A percentile compares a stretch with the other conserved stretches of the same genome.
phyloP scores from a whole-genome alignment of 352 stramenopile genomes.

The Chrysophaeum taylorii region DNA sequence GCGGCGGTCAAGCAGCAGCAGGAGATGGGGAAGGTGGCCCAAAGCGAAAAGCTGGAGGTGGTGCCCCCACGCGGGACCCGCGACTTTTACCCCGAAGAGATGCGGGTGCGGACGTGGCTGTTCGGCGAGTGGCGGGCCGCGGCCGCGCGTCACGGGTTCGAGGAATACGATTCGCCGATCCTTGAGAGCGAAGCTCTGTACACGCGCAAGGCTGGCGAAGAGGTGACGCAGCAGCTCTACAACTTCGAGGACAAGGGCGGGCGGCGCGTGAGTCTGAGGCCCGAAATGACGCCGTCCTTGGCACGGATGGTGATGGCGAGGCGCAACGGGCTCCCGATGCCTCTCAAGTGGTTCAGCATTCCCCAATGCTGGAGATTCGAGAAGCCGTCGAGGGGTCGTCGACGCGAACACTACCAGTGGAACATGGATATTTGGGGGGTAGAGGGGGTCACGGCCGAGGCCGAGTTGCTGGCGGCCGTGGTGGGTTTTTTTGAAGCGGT shows the following conservation, averaged over 20 bases:
- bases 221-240: slow-evolving; percentile 71
- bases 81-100: slow-evolving; percentile 31
- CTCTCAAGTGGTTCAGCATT: slow-evolving; percentile 8
- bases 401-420: slow-evolving; percentile 20
- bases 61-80: slow-evolving; percentile 18
- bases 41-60: too few species aligned
- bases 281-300: slow-evolving; percentile 72
- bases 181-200: slow-evolving; percentile 62
- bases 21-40: too few species aligned
- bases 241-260: slow-evolving; percentile 68
- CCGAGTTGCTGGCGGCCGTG: slow-evolving; percentile 62
- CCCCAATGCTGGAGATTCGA: slow-evolving; percentile 15
- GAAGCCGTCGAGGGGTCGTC: background rate
- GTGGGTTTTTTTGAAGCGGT: slow-evolving; percentile 58
- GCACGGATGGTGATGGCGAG: slow-evolving; percentile 65
- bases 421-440: slow-evolving; percentile 70
- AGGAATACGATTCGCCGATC: slow-evolving; percentile 72
- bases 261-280: slow-evolving; percentile 44
- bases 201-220: slow-evolving; percentile 69
- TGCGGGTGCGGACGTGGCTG: slow-evolving; percentile 51
- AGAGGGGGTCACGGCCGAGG: slow-evolving; percentile 55
- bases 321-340: slow-evolving; percentile 40
- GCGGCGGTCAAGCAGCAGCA: too few species aligned
- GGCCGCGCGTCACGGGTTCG: slow-evolving; percentile 53
- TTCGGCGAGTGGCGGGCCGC: slow-evolving; percentile 49